These are phyloP conservation scores for Daldinia childiae DNA, from an alignment of 495 filamentous ascomycete genomes.

Conservation along the genomic window DNA sequence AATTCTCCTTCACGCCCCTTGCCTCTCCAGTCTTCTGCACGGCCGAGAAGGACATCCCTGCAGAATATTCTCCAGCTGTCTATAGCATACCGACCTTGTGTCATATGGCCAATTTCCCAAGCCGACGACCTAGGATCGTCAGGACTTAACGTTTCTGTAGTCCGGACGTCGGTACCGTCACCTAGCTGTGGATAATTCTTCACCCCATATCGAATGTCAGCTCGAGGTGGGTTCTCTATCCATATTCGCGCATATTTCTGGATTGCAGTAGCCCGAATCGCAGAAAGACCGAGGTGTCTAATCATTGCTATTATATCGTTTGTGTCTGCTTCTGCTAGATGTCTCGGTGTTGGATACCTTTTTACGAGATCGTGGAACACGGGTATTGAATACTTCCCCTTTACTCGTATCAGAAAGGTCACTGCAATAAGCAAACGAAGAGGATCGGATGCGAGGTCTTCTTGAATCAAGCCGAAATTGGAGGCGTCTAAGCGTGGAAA, in stretches of 20 bases:
- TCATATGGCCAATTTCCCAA: conserved; percentile 90
- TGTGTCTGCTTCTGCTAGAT: conserved; percentile 67
- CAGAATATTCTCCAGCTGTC: conserved; percentile 97
- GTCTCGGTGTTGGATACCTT: conserved; percentile 71
- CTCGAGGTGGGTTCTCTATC: conserved; percentile 69
- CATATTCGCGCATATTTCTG: conserved; percentile 74
- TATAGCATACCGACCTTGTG: conserved; percentile 86
- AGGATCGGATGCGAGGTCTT: conserved; percentile 74
- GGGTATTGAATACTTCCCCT: conserved; percentile 78
- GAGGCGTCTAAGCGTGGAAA: conserved; percentile 72
- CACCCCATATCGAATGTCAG: conserved; percentile 68
- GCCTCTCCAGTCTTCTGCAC: conserved; percentile 70
- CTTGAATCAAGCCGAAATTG: conserved; percentile 83
- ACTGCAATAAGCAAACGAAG: conserved; percentile 79
- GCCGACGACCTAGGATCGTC: conserved; percentile 50
- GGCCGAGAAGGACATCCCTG: conserved; percentile 75
- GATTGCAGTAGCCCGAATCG: conserved; percentile 62
- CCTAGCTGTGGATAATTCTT: conserved; percentile 70
- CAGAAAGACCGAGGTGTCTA: conserved; percentile 74
- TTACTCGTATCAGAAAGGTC: conserved; percentile 85
- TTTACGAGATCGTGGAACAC: conserved; percentile 74
- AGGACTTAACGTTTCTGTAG: conserved; percentile 54
- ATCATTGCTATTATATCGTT: conserved; percentile 71
- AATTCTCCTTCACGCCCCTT: conserved; percentile 52
- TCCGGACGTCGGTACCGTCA: conserved; percentile 65